Evolutionary conservation across 371 early-diverging fungal genomes (phyloP), one percentile per base, ranked within the genome.

Genomic region (Mortierella sp.): DNA sequence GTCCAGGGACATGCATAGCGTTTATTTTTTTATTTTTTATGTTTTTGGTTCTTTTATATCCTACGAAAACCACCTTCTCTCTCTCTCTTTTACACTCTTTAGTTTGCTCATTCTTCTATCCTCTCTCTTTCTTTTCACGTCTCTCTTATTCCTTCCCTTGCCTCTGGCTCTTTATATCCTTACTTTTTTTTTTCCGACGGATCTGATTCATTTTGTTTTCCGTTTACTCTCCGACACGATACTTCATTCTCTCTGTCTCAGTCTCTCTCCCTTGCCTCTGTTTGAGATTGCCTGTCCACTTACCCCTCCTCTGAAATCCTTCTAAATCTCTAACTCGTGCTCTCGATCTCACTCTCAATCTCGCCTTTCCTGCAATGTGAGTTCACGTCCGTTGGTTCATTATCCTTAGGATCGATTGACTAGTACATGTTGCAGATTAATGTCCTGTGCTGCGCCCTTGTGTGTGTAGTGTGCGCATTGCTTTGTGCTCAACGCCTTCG

Each of bases 41-140:
- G 6, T 47, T 47, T 40, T 22, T 29, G 13, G 22, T 47, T 51
- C 12, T 37, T 66, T 66, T 56, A 66, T 66, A 66, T 42, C 66
- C 57, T 66, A 35, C 23, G 13, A 49, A 67, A 67, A 60, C 40
- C 68, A 34, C 57, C 32, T 47, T 29, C 61, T 29, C 45, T 69
- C 63, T 22, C 42, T 37, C 35, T 55, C 53, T 40, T 19, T 17
- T n/a, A 56, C 29, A 26, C 55, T 55, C 55, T 55, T 29, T 55
- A 7, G 6, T 31, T 13, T 31, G 12, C 23, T 55, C 55, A 23
- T 12, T 37, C 29, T 61, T 26, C 42, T 55, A 56, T 54, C 40
- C 7, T 13, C 47, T 57, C 40, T 54, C 54, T 37, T 32, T 23
- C 37, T 31, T 54, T 34, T 22, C 55, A 15, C 17, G 23, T 32